Conservation (phyloP, 495 filamentous ascomycete species). For the Talaromyces ruber region DNA sequence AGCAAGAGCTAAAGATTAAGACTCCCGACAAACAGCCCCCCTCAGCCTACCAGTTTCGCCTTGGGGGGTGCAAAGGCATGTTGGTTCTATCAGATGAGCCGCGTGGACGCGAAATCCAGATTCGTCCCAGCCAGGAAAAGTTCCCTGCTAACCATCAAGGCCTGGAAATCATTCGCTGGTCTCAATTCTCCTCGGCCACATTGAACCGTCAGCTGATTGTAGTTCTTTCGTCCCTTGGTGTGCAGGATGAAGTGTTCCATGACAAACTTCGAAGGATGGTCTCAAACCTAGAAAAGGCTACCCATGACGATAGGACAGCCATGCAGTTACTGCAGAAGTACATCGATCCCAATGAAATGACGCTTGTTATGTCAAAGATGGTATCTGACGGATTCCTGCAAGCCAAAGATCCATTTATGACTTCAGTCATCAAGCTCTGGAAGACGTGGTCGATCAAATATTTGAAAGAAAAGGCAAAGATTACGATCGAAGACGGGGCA, state of each 20-base stretch:
- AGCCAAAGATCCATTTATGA: slow-evolving; percentile 69
- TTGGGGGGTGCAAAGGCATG: slow-evolving; percentile 88
- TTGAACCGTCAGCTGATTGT: slow-evolving; percentile 87
- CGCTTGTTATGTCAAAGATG: slow-evolving; percentile 64
- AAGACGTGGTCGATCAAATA: slow-evolving; percentile 72
- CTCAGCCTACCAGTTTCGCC: slow-evolving; percentile 83
- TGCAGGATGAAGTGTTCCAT: slow-evolving; percentile 58
- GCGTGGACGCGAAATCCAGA: slow-evolving; percentile 53
- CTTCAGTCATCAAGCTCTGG: slow-evolving; percentile 68
- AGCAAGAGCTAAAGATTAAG: slow-evolving; percentile 51
- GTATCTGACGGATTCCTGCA: slow-evolving; percentile 72
- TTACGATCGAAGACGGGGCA: slow-evolving; percentile 72
- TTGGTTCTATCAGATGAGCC: slow-evolving; percentile 61
- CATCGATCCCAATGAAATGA: slow-evolving; percentile 81
- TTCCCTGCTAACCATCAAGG: slow-evolving; percentile 63
- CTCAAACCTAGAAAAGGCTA: slow-evolving; percentile 53
- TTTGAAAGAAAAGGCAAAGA: slow-evolving; percentile 87
- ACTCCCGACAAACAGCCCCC: slow-evolving; percentile 42
- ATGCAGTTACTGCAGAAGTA: slow-evolving; percentile 57
- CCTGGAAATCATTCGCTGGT: slow-evolving; percentile 78
- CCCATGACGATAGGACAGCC: slow-evolving; percentile 55
- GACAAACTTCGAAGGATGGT: slow-evolving; percentile 58
- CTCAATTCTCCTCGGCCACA: slow-evolving; percentile 62
- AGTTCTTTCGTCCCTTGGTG: slow-evolving; percentile 69
- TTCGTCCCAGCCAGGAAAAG: slow-evolving; percentile 80